These are phyloP conservation scores for Symbiodinium pilosum DNA, from an alignment of 73 alveolate genomes.

Conservation along the genomic window DNA sequence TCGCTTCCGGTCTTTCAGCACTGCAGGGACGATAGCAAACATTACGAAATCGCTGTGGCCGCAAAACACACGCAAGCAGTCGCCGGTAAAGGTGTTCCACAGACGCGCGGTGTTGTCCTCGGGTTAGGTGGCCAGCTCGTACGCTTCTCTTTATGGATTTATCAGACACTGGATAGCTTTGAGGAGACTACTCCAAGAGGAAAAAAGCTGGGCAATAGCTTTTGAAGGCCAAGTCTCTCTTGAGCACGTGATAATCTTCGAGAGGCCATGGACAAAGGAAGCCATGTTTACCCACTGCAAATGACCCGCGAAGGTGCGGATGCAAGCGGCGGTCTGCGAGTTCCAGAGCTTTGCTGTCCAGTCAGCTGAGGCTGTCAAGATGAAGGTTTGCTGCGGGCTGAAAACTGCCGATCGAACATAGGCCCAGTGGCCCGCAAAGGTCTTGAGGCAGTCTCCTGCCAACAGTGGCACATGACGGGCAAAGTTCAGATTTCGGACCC, in stretches of 20 bases:
- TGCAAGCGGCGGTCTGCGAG: neutral
- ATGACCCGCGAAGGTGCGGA: slow-evolving; percentile 41
- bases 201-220: too few species aligned
- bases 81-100: slow-evolving; percentile 34
- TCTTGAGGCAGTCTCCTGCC: neutral
- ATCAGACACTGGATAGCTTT: too few species aligned
- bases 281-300: slow-evolving; percentile 84
- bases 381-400: neutral
- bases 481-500: too few species aligned
- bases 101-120: slow-evolving; percentile 67
- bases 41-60: slow-evolving; percentile 58
- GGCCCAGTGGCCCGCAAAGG: neutral
- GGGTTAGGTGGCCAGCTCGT: too few species aligned
- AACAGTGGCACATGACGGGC: neutral
- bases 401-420: slow-evolving; percentile 61
- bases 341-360: slow-evolving; percentile 67
- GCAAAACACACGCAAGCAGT: slow-evolving; percentile 9
- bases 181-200: too few species aligned
- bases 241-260: slow-evolving; percentile 57
- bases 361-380: slow-evolving; percentile 59
- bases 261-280: slow-evolving; percentile 19
- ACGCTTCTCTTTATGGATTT: neutral
- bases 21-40: slow-evolving; percentile 28
- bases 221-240: neutral
- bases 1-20: neutral